Evolutionary conservation across 73 alveolate species (phyloP), one percentile per base, ranked within the genome.

Genomic region (Paramecium caudatum): DNA sequence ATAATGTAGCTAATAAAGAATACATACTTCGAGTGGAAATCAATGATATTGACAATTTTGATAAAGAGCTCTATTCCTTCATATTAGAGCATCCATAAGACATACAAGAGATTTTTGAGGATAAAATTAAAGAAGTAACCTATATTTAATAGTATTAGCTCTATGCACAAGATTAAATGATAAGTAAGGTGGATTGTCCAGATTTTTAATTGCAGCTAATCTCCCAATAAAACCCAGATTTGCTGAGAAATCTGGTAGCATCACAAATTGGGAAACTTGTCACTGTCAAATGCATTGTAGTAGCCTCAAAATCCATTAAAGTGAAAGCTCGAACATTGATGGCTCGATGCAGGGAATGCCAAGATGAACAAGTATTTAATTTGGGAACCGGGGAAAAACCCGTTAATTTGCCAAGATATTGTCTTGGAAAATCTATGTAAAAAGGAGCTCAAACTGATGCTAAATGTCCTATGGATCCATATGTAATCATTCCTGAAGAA

Each of bases 401-500:
- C 10, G 27, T 74, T 12, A 45, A 45, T 41, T 41, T 74, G 43
- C 88, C 88, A 16, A 74, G 88, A 74, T 27, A 27, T 27, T 74
- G 88, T 13, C 43, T 74, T 15, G 88, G 69, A 37, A 41, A 43
- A 8, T 12, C 12, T 7, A 7, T 21, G 43, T 27, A 74, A 19
- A 74, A 45, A 25, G 88, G 88, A 3, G 47, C 47, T 1, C 37
- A 32, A 9, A 45, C 68, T 21, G 88, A 41, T 74, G 39, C 21
- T 17, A 90, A 95, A 70, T 98, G 99, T 82, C 99, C 99, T 65
- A 74, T 95, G 9, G 99, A 98, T 78, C 93, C 99, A 1, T 98
- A 97, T 91, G 94, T 78, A 1, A 90, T 98, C 6, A 92, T 95
- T 0, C 96, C 99, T 12, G 99, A 96, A 45, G 96, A 96, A 69